phyloP scores from a whole-genome alignment of 2,329 filamentous ascomycete species.

The Nemania sp. region DNA sequence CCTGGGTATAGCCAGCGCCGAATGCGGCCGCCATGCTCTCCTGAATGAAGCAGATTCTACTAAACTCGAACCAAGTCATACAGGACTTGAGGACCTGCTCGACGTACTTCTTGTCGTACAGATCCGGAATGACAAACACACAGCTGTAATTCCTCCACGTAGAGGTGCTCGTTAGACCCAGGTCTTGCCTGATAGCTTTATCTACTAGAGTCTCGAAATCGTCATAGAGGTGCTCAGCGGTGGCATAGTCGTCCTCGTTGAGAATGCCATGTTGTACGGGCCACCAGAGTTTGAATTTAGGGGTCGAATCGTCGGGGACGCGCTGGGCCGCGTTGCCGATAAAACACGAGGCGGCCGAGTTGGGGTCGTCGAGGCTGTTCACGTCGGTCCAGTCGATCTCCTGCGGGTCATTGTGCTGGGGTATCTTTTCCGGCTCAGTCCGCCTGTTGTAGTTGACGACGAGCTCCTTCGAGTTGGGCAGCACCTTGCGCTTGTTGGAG shows the following conservation, averaged over 20 bases:
- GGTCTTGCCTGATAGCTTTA: slow-evolving; percentile 81
- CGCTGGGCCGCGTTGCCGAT: slow-evolving; percentile 81
- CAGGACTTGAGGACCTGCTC: slow-evolving; percentile 82
- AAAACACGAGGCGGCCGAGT: slow-evolving; percentile 66
- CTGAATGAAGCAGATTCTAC: slow-evolving; percentile 89
- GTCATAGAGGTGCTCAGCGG: slow-evolving; percentile 78
- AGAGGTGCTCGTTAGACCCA: slow-evolving; percentile 76
- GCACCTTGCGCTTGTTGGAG: slow-evolving; percentile 87
- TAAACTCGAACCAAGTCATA: slow-evolving; percentile 88
- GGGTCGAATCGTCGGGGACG: slow-evolving; percentile 85
- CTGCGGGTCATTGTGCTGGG: slow-evolving; percentile 91
- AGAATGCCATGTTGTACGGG: slow-evolving; percentile 84
- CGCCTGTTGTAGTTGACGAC: slow-evolving; percentile 93
- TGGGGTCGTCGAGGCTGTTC: slow-evolving; percentile 65
- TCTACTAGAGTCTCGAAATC: slow-evolving; percentile 89
- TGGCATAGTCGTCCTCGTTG: slow-evolving; percentile 87
- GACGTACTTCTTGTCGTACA: slow-evolving; percentile 94
- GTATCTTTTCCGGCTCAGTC: slow-evolving; percentile 82
- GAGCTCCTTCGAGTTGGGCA: slow-evolving; percentile 96
- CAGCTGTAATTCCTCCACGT: slow-evolving; percentile 92
- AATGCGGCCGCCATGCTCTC: slow-evolving; percentile 95
- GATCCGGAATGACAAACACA: slow-evolving; percentile 94
- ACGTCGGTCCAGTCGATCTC: slow-evolving; percentile 96
- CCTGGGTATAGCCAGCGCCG: slow-evolving; percentile 90
- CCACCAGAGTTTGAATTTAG: slow-evolving; percentile 92